Percentiles rank a stretch among this genome's conserved stretches.
These are phyloP conservation scores for Graphilbum fragrans DNA, from an alignment of 2,329 filamentous ascomycete species.

Conservation along the genomic window DNA sequence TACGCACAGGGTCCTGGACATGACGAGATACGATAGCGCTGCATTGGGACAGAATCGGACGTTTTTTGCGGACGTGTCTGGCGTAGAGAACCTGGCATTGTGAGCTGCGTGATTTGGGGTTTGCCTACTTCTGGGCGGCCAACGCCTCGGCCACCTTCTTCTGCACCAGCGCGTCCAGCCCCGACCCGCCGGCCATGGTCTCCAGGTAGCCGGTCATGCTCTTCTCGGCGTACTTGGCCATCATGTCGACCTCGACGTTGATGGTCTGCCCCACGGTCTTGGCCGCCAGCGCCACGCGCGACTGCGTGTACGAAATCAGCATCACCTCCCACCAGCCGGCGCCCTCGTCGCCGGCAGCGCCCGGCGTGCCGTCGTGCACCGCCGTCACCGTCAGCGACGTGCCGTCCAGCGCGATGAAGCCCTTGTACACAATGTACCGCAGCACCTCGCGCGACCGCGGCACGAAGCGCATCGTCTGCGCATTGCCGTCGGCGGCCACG, in stretches of 20 bases:
- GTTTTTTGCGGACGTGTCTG: no score
- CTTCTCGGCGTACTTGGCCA: slow-evolving; percentile 80
- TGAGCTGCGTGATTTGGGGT: background rate
- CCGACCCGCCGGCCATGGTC: slow-evolving; percentile 32
- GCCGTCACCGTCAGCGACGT: slow-evolving; percentile 86
- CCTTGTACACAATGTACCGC: slow-evolving; percentile 89
- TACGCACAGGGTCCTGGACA: no score
- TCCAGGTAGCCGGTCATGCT: slow-evolving; percentile 72
- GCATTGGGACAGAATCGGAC: no score
- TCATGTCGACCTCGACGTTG: slow-evolving; percentile 88
- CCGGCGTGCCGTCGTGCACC: slow-evolving; percentile 52
- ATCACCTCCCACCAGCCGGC: slow-evolving; percentile 87
- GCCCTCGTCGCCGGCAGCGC: background rate
- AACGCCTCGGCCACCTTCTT: slow-evolving; percentile 63
- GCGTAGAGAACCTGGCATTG: no score
- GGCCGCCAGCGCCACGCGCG: slow-evolving; percentile 69
- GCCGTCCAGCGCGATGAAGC: slow-evolving; percentile 87
- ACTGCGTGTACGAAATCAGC: slow-evolving; percentile 94
- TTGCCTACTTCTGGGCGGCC: slow-evolving; percentile 10
- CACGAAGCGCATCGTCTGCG: slow-evolving; percentile 72
- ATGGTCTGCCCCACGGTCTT: slow-evolving; percentile 74
- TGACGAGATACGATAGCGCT: no score
- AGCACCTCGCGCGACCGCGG: slow-evolving; percentile 55
- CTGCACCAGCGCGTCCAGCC: slow-evolving; percentile 59
- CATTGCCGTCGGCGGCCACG: slow-evolving; percentile 74